Evolutionary conservation across 305 asterid species (phyloP), one percentile per base, ranked within the genome.

Genomic region (Plantago coronopus): DNA sequence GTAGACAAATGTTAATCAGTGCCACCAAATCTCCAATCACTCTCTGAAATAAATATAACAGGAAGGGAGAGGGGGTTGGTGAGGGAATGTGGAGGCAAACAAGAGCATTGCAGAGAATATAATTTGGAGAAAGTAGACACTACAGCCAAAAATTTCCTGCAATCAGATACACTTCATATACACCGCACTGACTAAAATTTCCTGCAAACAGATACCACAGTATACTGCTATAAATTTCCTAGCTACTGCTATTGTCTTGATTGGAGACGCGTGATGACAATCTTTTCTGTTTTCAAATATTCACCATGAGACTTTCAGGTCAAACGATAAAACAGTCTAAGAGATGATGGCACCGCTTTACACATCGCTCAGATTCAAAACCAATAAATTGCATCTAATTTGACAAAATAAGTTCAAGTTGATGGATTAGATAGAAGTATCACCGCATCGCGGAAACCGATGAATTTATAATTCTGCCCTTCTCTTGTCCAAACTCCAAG

Each of bases 401-500:
- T 18, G n/a, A 11, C 37, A 50, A 50, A 50, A 22, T 20, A 19
- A 8, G 25, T 7, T 19, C 4, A 25, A 53, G 20, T 53, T 15
- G 8, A 12, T 16, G 43, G 12, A 38, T 15, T 38, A 38, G 43
- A 38, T 11, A 10, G 43, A 38, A 38, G 43, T 10, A 38, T 62
- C 62, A 86, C 99, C 96, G 84, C 96, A 72, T 94, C 97, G 6
- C 95, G 86, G 55, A 94, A 90, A 65, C 99, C 97, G 58, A 86
- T 87, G 70, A 94, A 94, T 73, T 94, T 94, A 66, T 90, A 88
- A 57, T 79, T 46, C 20, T 90, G 91, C 42, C 97, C 99, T 71
- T 94, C 99, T 79, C 67, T 94, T 23, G 84, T 86, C 62, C 83
- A 87, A 54, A 94, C 82, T 46, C 97, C 97, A 58, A 94, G 96